phyloP scores from a whole-genome alignment of 805 yeast genomes.

The Myxozyma mucilagina region DNA sequence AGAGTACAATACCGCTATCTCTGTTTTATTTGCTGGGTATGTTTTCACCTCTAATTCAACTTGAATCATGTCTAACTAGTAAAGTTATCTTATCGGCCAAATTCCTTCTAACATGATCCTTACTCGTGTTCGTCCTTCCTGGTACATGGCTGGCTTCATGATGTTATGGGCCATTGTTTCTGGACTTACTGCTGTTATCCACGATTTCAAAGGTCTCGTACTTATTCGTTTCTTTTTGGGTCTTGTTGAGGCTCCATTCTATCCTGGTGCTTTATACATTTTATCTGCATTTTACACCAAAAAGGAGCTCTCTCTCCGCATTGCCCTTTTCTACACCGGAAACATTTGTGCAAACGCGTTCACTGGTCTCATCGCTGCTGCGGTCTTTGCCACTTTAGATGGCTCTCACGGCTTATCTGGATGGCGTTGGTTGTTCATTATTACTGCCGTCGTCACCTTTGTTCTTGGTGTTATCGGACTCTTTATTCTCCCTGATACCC shows the following conservation, averaged over 20 bases:
- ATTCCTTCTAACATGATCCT: conserved; percentile 32
- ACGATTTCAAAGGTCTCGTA: conserved; percentile 44
- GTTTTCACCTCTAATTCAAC: conserved; percentile 45
- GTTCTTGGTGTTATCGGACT: conserved; percentile 36
- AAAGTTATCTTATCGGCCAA: conserved; percentile 33
- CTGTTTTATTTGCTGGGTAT: conserved; percentile 48
- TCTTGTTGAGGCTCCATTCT: conserved; percentile 44
- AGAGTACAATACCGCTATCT: conserved; percentile 47
- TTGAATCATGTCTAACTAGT: conserved; percentile 44
- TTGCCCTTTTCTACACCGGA: conserved; percentile 45
- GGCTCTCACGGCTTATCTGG: conserved; percentile 44
- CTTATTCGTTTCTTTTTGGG: conserved; percentile 43
- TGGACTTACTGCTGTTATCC: conserved; percentile 37
- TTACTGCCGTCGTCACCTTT: conserved; percentile 48
- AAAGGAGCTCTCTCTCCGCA: conserved; percentile 46
- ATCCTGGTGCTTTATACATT: conserved; percentile 43
- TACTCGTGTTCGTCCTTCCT: conserved; percentile 41
- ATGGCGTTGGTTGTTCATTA: conserved; percentile 56
- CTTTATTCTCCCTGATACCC: conserved; percentile 51
- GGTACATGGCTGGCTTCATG: conserved; percentile 44
- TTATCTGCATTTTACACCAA: conserved; percentile 44
- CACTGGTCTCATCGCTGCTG: conserved; percentile 52
- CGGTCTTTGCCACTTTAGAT: conserved; percentile 48
- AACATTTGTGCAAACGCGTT: conserved; percentile 54
- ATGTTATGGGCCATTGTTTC: conserved; percentile 41